Conservation (phyloP, 805 yeast genomes). For the Aciculoconidium aculeatum region DNA sequence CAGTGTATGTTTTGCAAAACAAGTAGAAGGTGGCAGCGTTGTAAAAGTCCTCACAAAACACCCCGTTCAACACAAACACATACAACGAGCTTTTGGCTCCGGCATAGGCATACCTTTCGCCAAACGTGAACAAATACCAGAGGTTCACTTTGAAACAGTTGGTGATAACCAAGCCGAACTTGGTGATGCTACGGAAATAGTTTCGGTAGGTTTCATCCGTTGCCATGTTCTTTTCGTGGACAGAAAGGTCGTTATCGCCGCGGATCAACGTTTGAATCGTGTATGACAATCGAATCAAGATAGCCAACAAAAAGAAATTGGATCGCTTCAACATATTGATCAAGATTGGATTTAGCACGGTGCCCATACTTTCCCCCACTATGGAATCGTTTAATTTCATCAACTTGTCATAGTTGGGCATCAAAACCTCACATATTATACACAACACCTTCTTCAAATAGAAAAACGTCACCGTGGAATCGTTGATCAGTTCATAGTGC, state of each 20-base stretch:
- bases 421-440: conserved; percentile 21
- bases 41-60: conserved; percentile 7
- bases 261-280: conserved; percentile 6
- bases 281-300: conserved; percentile 6
- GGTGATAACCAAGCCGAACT: conserved; percentile 3
- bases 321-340: conserved; percentile 9
- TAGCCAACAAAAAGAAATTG: conserved; percentile 4
- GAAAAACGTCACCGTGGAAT: conserved; percentile 11
- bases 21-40: conserved; percentile 7
- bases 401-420: conserved; percentile 31
- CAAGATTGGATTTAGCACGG: conserved; percentile 35
- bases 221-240: conserved; percentile 6
- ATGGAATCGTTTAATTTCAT: conserved; percentile 21
- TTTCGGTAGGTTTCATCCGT: conserved; percentile 2
- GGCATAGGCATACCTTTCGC: conserved; percentile 4
- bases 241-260: conserved; percentile 6
- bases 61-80: conserved; percentile 4
- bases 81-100: conserved; percentile 1
- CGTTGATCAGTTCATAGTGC: conserved; percentile 12
- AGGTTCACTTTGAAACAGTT: conserved; percentile 4
- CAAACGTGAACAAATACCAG: conserved; percentile 3
- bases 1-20: conserved; percentile 7
- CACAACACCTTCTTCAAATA: conserved; percentile 12
- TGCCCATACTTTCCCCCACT: no score
- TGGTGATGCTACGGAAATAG: conserved; percentile 4